Evolutionary conservation across 306 rosid genomes (phyloP).

Genomic region (Vicia villosa): DNA sequence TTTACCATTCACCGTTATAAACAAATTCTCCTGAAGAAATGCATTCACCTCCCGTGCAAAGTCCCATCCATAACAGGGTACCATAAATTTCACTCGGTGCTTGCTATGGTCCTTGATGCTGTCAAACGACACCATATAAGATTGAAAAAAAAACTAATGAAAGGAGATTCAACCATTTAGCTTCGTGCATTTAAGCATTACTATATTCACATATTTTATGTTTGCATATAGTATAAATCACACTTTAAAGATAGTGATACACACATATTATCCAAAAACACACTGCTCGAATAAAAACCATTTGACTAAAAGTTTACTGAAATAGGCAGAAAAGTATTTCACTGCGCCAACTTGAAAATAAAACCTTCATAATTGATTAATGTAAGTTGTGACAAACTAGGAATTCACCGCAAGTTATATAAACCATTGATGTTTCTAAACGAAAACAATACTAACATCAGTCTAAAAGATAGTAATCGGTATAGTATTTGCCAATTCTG

Average conservation of each 20-base stretch:
- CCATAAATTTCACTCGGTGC: slow-evolving; percentile 55
- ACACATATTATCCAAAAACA: background rate
- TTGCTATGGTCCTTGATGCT: slow-evolving; percentile 63
- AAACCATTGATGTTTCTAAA: too few species aligned
- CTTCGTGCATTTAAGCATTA: background rate
- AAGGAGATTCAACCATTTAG: slow-evolving; percentile 13
- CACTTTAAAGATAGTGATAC: background rate
- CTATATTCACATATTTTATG: background rate
- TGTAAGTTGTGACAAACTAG: too few species aligned
- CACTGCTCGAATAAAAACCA: background rate
- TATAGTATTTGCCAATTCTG: too few species aligned
- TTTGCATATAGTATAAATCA: background rate
- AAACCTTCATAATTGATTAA: background rate
- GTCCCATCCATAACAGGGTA: slow-evolving; percentile 58
- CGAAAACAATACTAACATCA: too few species aligned
- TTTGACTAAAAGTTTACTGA: background rate
- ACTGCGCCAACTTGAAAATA: background rate
- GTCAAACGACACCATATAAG: slow-evolving; percentile 17
- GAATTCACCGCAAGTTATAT: too few species aligned
- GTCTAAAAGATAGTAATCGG: too few species aligned
- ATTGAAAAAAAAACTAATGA: background rate
- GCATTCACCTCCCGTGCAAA: slow-evolving; percentile 64
- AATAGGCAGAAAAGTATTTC: slow-evolving; percentile 5
- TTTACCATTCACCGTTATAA: slow-evolving; percentile 32
- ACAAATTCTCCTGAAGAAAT: slow-evolving; percentile 57